Evolutionary conservation across 164 flowering plant genomes (phyloP).

Genomic region (Cinnamomum chago): DNA sequence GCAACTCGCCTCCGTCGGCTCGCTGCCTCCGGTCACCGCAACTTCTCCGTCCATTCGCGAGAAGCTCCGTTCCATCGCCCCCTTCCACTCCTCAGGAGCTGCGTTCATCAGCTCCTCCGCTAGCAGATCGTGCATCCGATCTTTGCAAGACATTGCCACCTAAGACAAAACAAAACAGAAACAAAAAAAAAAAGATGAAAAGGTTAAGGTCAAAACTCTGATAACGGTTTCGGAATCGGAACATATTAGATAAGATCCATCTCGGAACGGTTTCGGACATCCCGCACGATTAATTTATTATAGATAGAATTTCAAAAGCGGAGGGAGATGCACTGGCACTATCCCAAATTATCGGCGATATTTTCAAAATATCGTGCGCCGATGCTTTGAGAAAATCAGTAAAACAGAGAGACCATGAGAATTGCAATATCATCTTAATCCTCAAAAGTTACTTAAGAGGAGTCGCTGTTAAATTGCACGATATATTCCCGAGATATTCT

Average conservation of each 20-base stretch:
- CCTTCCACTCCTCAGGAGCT: constrained; percentile 35
- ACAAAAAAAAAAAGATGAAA: not conserved
- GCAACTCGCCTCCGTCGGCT: constrained; percentile 30
- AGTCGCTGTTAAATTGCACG: no score
- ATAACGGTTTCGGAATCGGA: no score
- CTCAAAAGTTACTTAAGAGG: no score
- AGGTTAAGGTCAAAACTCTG: no score
- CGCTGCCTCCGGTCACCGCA: constrained; percentile 10
- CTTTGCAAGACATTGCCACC: constrained; percentile 80
- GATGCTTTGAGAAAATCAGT: no score
- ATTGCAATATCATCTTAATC: no score
- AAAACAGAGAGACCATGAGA: no score
- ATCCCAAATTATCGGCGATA: no score
- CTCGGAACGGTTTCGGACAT: not conserved
- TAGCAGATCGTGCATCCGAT: constrained; percentile 60
- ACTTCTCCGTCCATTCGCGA: constrained; percentile 65
- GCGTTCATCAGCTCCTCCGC: constrained; percentile 48
- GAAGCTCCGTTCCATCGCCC: constrained; percentile 54
- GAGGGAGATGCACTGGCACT: not conserved
- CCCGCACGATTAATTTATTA: no score
- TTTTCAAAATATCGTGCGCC: no score
- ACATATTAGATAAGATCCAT: not conserved
- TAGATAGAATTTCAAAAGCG: not conserved
- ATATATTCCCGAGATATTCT: no score
- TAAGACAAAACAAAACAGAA: no score